A percentile compares a stretch with the other conserved stretches of the same genome.
phyloP scores from a whole-genome alignment of 768 basidiomycete genomes.

The Steccherinum ochraceum region DNA sequence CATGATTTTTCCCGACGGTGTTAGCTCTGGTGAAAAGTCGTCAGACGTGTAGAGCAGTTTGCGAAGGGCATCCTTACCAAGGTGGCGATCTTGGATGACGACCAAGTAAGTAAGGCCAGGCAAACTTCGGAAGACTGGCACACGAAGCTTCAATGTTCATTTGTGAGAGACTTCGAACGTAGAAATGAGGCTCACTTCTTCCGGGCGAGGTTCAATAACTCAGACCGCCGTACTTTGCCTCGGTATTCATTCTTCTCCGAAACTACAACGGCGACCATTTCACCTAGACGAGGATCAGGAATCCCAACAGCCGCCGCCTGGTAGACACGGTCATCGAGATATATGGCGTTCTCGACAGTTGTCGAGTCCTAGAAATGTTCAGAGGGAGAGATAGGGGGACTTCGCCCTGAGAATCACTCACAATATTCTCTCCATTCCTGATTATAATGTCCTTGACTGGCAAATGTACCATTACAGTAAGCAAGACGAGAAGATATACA shows the following conservation, averaged over 20 bases:
- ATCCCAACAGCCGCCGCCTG: conserved; percentile 55
- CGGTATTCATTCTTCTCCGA: conserved; percentile 36
- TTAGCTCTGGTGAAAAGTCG: no score
- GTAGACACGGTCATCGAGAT: conserved; percentile 42
- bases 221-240: conserved; percentile 40
- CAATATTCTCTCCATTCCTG: conserved; percentile 57
- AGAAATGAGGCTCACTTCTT: conserved; percentile 29
- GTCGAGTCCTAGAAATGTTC: conserved; percentile 53
- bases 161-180: no score
- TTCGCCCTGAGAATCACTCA: no score
- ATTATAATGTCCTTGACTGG: conserved; percentile 56
- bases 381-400: no score
- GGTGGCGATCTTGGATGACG: conserved; percentile 35
- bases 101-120: conserved; percentile 56
- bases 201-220: conserved; percentile 36
- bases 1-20: conserved; percentile 52
- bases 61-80: conserved; percentile 31
- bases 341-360: conserved; percentile 55
- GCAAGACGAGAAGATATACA: background rate
- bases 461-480: no score
- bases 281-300: conserved; percentile 50
- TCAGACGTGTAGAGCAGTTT: background rate
- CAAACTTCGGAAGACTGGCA: conserved; percentile 24
- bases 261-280: conserved; percentile 49
- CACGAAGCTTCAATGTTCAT: background rate